Evolutionary conservation across 2,329 filamentous ascomycete genomes (phyloP).

Genomic region (Ceratocystis eucalypticola): DNA sequence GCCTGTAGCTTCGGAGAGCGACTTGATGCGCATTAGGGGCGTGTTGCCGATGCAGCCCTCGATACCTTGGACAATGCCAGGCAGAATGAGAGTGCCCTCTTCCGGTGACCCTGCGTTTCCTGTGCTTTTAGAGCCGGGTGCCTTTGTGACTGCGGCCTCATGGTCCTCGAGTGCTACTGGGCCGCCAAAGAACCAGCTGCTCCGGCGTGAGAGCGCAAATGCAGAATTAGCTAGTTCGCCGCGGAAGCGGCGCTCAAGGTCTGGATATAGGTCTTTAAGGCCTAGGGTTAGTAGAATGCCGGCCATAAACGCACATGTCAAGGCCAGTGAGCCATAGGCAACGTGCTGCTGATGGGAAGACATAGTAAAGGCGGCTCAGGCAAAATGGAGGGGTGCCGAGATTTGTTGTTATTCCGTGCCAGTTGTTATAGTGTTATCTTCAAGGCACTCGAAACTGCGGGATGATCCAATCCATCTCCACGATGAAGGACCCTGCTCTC

Average conservation of each 20-base stretch:
- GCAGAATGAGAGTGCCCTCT: constrained; percentile 19
- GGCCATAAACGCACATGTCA: constrained; percentile 60
- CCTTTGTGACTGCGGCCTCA: constrained; percentile 6
- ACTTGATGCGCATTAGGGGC: constrained; percentile 72
- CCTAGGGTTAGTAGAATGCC: constrained; percentile 63
- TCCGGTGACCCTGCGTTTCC: constrained; percentile 24
- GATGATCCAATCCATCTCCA: constrained; percentile 14
- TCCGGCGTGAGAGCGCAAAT: constrained; percentile 23
- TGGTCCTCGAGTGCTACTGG: constrained; percentile 30
- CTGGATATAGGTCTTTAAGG: constrained; percentile 67
- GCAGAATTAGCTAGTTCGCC: constrained; percentile 24
- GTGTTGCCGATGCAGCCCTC: constrained; percentile 91
- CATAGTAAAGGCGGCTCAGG: constrained; percentile 31
- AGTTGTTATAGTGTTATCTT: not conserved
- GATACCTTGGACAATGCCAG: constrained; percentile 55
- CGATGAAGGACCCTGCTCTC: not conserved
- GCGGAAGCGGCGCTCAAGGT: constrained; percentile 51
- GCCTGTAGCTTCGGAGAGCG: constrained; percentile 72
- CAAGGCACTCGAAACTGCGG: not conserved
- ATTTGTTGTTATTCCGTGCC: not conserved
- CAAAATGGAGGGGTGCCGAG: too few species aligned
- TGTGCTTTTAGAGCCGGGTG: constrained; percentile 18
- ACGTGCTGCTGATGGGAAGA: constrained; percentile 49
- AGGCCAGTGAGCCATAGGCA: constrained; percentile 49
- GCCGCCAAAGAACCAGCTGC: constrained; percentile 34